Evolutionary conservation across 2,329 filamentous ascomycete genomes (phyloP), one percentile per base, ranked within the genome.

Genomic region (Myriangium duriaei): DNA sequence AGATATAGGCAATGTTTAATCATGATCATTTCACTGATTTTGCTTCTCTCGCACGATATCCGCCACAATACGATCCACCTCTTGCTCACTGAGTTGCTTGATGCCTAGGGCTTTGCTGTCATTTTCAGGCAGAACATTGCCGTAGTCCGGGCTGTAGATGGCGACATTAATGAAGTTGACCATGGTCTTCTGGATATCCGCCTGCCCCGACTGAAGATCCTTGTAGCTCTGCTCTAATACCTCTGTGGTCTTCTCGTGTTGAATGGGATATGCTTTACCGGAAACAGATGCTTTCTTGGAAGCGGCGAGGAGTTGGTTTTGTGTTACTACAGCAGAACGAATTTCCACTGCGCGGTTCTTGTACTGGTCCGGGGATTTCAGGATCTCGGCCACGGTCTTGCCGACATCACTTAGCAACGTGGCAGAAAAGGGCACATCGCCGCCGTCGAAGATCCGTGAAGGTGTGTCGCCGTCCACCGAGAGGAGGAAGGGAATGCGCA

Each of bases 51-150:
- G 34, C 41, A 63, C 60, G 38, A 26, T 31, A 32, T 49, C 39
- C 16, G 40, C 47, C 4, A 59, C 47, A 29, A 57, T 38, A 16
- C 45, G 46, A 40, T 51, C 48, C 11, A 59, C 21, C 33, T 54
- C 52, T 12, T 37, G 40, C 31, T 52, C 47, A 14, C 41, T 48
- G 41, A 55, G 32, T 34, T 47, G 47, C 42, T 56, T 51, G 18
- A 58, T 39, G 3, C 59, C 57, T 12, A 61, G 45, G 42, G 61
- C 38, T 21, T 55, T 49, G 37, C 61, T 62, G 39, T 60, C 58
- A 39, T 56, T 49, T 34, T 49, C 45, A 11, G 40, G 38, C 12
- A 47, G 51, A 42, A 57, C 56, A 32, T 57, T 48, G 37, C 51
- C 51, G 46, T 56, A 61, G 2, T 47, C 49, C 3, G 42, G 30